These are phyloP conservation scores for Triticum dicoccoides DNA, from an alignment of 176 grass and related monocot genomes.

Conservation along the genomic window DNA sequence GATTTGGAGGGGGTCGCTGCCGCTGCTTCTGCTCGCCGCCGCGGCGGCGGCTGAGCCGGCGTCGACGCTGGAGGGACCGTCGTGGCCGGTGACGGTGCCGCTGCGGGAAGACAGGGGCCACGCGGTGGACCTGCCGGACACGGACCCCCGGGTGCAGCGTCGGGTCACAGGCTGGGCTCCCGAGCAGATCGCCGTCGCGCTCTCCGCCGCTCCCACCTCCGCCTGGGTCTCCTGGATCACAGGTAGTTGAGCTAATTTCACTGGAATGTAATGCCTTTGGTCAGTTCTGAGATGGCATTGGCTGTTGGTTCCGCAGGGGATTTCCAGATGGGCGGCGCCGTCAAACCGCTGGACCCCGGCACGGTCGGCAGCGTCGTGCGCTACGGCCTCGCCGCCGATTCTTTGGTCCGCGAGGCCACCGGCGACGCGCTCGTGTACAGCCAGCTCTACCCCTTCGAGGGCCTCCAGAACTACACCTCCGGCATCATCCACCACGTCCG, in stretches of 20 bases:
- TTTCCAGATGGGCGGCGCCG: constrained; percentile 60
- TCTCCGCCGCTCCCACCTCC: constrained; percentile 58
- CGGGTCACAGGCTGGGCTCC: constrained; percentile 51
- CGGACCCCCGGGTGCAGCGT: constrained; percentile 60
- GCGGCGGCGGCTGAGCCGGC: constrained; percentile 19
- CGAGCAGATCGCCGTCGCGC: constrained; percentile 79
- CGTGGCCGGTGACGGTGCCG: constrained; percentile 49
- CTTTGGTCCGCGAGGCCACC: constrained; percentile 40
- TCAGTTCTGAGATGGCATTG: not conserved
- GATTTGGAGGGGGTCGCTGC: not conserved
- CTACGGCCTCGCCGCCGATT: constrained; percentile 51
- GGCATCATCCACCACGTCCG: constrained; percentile 92
- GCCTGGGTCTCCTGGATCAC: constrained; percentile 95
- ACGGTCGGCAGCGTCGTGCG: constrained; percentile 53
- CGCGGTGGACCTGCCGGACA: constrained; percentile 68
- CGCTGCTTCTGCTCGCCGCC: not conserved
- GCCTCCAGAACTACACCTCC: constrained; percentile 82
- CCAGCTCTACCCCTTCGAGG: constrained; percentile 85
- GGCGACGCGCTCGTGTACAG: constrained; percentile 72
- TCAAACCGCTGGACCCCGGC: constrained; percentile 53
- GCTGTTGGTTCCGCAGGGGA: constrained; percentile 31
- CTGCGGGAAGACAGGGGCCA: constrained; percentile 47
- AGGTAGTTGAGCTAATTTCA: constrained; percentile 7
- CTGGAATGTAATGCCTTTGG: not conserved
- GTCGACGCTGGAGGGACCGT: constrained; percentile 54